Percentiles rank a stretch among this genome's conserved stretches.
These are phyloP conservation scores for Ceratopteris richardii DNA, from an alignment of 75 land plant genomes.

Conservation along the genomic window DNA sequence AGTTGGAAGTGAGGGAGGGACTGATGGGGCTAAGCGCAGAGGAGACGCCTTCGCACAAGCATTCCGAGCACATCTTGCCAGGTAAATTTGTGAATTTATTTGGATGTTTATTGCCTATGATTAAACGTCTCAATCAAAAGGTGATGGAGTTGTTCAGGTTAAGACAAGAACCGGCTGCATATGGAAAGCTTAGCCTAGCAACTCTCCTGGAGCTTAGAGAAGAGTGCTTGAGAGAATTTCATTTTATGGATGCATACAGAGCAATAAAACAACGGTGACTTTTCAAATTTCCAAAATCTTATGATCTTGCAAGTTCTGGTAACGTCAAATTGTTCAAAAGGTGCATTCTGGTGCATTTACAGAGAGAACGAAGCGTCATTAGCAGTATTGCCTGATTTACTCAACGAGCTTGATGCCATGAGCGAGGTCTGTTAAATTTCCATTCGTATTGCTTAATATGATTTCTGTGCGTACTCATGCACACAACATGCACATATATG, in stretches of 20 bases:
- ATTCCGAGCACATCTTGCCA: slow-evolving; percentile 81
- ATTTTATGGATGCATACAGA: slow-evolving; percentile 83
- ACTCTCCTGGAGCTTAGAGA: slow-evolving; percentile 94
- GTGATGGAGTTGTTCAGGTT: slow-evolving; percentile 37
- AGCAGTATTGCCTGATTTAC: slow-evolving; percentile 84
- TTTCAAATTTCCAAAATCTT: background rate
- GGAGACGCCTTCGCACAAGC: slow-evolving; percentile 99
- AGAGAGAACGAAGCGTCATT: slow-evolving; percentile 99
- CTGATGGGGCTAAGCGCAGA: slow-evolving; percentile 87
- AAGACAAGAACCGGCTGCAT: slow-evolving; percentile 99
- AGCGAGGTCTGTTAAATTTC: slow-evolving; percentile 38
- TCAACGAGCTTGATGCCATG: slow-evolving; percentile 84
- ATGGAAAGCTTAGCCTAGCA: slow-evolving; percentile 94
- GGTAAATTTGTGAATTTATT: slow-evolving; percentile 28
- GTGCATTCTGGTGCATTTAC: slow-evolving; percentile 5
- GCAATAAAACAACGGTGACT: slow-evolving; percentile 81
- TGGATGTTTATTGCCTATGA: background rate
- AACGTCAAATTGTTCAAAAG: background rate
- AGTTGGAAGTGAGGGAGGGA: slow-evolving; percentile 97
- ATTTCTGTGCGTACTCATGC: too few relatives aligned
- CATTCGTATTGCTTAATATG: too few relatives aligned
- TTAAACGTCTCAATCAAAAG: too few relatives aligned
- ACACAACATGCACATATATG: too few relatives aligned
- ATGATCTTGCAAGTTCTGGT: background rate
- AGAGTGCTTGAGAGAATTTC: slow-evolving; percentile 97